A percentile compares a stretch with the other conserved stretches of the same genome.
Conservation (phyloP, 305 asterid species). For the Striga hermonthica region DNA sequence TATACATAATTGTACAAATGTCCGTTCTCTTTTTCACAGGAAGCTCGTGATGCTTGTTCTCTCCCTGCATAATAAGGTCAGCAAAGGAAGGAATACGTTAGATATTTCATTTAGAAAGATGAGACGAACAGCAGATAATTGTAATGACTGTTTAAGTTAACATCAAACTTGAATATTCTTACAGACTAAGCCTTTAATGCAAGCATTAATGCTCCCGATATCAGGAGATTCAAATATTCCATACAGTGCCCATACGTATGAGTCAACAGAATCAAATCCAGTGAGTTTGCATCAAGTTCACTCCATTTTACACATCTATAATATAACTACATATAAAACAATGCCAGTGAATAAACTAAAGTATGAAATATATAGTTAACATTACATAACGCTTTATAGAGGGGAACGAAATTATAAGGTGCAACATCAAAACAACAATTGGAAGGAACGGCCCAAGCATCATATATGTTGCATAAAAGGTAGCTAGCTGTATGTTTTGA, state of each 20-base stretch:
- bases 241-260: not conserved
- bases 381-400: too few relatives aligned
- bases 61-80: slow-evolving; percentile 61
- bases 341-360: too few relatives aligned
- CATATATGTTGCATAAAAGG: too few relatives aligned
- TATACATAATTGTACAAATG: slow-evolving; percentile 93
- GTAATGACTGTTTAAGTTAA: slow-evolving; percentile 1
- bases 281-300: too few relatives aligned
- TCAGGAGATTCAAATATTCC: slow-evolving; percentile 12
- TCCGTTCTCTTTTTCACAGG: slow-evolving; percentile 75
- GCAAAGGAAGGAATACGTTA: slow-evolving; percentile 20
- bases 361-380: not conserved
- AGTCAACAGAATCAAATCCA: too few relatives aligned
- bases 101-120: slow-evolving; percentile 16
- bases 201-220: slow-evolving; percentile 1
- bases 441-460: too few relatives aligned
- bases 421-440: too few relatives aligned
- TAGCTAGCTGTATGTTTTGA: too few relatives aligned
- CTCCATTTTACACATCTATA: too few relatives aligned
- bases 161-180: slow-evolving; percentile 3
- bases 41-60: slow-evolving; percentile 58
- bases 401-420: too few relatives aligned
- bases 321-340: too few relatives aligned
- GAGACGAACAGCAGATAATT: slow-evolving; percentile 18
- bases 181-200: not conserved